Conservation (phyloP, 306 rosid genomes). For the barrel medic (Medicago truncatula) region MtrunA17r5.0-ANR NC_053045.1:14608001-14608500, state of each 20-base stretch:
- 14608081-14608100: no score
- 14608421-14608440: constrained; percentile 44
- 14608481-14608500: constrained; percentile 70
- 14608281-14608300: background rate
- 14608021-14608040: no score
- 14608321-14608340: constrained; percentile 56
- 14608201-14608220: background rate
- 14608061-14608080: no score
- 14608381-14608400: constrained; percentile 93
- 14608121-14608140: no score
- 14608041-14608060: no score
- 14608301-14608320: constrained; percentile 11
- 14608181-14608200: background rate
- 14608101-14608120: no score
- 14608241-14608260: background rate
- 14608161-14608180: no score
- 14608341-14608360: constrained; percentile 31
- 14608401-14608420: constrained; percentile 54
- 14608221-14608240: background rate
- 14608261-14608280: background rate
- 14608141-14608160: no score
- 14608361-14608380: constrained; percentile 45
- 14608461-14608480: constrained; percentile 78
- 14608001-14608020: no score
- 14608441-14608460: constrained; percentile 67